Evolutionary conservation across 2,329 filamentous ascomycete species (phyloP).

Genomic region (Penicillium freii): DNA sequence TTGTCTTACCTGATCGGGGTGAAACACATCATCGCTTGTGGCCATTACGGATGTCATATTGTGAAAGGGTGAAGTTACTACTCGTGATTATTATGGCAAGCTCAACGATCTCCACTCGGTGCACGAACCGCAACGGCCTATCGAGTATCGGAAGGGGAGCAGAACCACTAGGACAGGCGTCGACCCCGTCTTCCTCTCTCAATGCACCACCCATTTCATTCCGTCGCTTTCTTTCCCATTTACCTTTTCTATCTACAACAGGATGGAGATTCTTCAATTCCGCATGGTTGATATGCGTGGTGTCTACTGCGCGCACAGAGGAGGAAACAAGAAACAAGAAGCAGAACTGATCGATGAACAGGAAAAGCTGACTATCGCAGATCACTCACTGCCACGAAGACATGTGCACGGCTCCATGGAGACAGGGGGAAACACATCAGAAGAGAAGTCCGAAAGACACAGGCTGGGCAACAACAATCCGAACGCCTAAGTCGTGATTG

Average conservation of each 20-base stretch:
- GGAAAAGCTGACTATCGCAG: neutral
- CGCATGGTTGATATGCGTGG: neutral
- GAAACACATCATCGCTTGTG: constrained; percentile 23
- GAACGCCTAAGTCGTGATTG: neutral
- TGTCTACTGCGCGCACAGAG: neutral
- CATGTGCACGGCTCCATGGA: neutral
- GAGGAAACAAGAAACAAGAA: neutral
- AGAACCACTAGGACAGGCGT: too few relatives aligned
- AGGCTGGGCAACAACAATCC: neutral
- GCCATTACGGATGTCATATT: constrained; percentile 23
- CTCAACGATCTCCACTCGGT: too few relatives aligned
- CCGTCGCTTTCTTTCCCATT: neutral
- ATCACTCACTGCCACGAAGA: neutral
- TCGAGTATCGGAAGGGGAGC: constrained; percentile 4
- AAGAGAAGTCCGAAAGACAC: neutral
- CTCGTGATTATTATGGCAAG: too few relatives aligned
- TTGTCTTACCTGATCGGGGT: constrained; percentile 1
- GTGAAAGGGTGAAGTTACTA: constrained; percentile 2
- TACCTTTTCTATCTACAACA: neutral
- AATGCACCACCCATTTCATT: neutral
- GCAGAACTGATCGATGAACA: neutral
- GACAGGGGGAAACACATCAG: neutral
- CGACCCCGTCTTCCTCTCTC: neutral
- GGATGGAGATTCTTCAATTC: neutral
- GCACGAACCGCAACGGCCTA: neutral